A percentile compares a stretch with the other conserved stretches of the same genome.
Evolutionary conservation across 2,329 filamentous ascomycete species (phyloP).

Genomic region (Tolypocladium paradoxum): DNA sequence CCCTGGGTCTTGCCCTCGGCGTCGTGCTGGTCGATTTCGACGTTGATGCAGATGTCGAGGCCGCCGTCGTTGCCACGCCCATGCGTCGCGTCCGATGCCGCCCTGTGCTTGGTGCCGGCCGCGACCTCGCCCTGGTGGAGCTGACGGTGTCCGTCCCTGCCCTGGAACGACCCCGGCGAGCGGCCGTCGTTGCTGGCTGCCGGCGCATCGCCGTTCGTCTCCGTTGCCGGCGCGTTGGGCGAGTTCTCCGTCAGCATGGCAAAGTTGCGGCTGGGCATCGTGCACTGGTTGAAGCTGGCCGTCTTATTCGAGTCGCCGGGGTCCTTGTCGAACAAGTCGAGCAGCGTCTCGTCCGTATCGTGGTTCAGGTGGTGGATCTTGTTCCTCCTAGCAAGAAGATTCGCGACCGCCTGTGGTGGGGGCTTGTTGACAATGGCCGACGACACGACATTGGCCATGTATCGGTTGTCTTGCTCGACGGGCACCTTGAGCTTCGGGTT

Average conservation of each 20-base stretch:
- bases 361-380: conserved; percentile 60
- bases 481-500: conserved; percentile 70
- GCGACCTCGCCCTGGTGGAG: conserved; percentile 67
- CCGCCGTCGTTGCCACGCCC: conserved; percentile 46
- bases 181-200: conserved; percentile 7
- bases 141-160: conserved; percentile 57
- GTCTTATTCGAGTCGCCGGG: conserved; percentile 70
- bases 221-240: conserved; percentile 34
- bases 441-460: conserved; percentile 90
- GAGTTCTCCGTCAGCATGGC: conserved; percentile 83
- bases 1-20: conserved; percentile 66
- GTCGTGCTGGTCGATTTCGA: conserved; percentile 80
- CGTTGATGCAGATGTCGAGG: conserved; percentile 74
- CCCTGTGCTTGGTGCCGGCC: conserved; percentile 68
- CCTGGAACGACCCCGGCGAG: conserved; percentile 17
- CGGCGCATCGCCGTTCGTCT: conserved; percentile 13
- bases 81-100: conserved; percentile 48
- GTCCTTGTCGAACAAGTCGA: conserved; percentile 85
- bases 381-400: conserved; percentile 83
- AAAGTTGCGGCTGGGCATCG: conserved; percentile 89
- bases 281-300: conserved; percentile 66
- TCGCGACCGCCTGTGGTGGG: conserved; percentile 75
- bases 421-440: conserved; percentile 96
- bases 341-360: conserved; percentile 83
- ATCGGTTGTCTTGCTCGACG: conserved; percentile 75